Percentiles rank a stretch among this genome's conserved stretches.
These are phyloP conservation scores for Bonnemaisonia californica DNA, from an alignment of 31 red algal genomes.

Conservation along the genomic window DNA sequence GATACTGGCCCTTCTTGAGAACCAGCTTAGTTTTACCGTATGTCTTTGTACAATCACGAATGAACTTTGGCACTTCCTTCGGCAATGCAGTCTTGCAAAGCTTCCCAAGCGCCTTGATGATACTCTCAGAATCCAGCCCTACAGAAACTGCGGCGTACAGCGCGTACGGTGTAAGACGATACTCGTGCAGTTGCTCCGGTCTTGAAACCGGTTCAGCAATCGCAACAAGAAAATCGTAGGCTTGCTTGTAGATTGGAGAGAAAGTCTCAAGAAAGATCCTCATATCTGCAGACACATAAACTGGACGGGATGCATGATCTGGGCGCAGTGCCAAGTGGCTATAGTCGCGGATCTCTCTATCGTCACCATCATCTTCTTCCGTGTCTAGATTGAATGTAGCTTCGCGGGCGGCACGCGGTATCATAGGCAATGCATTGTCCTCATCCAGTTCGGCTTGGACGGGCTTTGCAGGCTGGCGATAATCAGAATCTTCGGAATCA, in stretches of 20 bases:
- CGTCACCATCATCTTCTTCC: slow-evolving; percentile 49
- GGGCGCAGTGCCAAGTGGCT: slow-evolving; percentile 63
- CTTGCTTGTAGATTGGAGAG: slow-evolving; percentile 93
- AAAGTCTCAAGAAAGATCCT: slow-evolving; percentile 96
- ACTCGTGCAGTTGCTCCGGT: slow-evolving; percentile 93
- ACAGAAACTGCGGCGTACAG: slow-evolving; percentile 94
- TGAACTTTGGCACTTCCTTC: slow-evolving; percentile 67
- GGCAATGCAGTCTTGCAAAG: slow-evolving; percentile 92
- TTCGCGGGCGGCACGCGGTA: slow-evolving; percentile 47
- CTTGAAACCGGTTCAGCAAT: slow-evolving; percentile 91
- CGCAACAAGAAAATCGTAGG: slow-evolving; percentile 96
- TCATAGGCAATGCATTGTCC: slow-evolving; percentile 39
- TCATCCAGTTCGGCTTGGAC: slow-evolving; percentile 16
- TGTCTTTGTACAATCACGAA: slow-evolving; percentile 85
- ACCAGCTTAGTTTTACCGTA: slow-evolving; percentile 97
- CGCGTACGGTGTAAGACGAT: slow-evolving; percentile 87
- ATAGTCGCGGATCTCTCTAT: slow-evolving; percentile 37
- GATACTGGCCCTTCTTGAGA: slow-evolving; percentile 76
- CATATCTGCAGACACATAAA: slow-evolving; percentile 81
- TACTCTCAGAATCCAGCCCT: slow-evolving; percentile 85
- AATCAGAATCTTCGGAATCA: slow-evolving; percentile 42
- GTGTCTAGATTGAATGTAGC: slow-evolving; percentile 41
- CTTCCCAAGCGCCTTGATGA: slow-evolving; percentile 75
- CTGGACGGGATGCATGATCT: slow-evolving; percentile 84
- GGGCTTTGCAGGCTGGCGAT: not conserved